Conservation (phyloP, 2,329 filamentous ascomycete species). For the Orbilia ellipsospora region DNA sequence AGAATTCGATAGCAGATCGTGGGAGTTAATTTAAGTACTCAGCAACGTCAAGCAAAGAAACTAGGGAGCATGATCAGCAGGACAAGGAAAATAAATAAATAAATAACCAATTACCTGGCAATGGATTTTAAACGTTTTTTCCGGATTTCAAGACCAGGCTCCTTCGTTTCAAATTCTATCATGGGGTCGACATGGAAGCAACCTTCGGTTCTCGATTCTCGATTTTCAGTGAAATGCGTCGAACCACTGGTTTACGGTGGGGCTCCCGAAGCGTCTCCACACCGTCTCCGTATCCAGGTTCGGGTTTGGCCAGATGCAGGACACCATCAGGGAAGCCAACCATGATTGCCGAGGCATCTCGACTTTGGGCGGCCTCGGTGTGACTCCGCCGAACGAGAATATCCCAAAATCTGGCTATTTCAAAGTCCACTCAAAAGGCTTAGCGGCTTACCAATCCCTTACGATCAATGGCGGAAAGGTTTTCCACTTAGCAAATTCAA, state of each 20-base stretch:
- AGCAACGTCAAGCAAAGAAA: neutral
- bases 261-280: constrained; percentile 54
- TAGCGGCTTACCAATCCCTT: neutral
- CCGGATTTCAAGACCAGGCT: constrained; percentile 34
- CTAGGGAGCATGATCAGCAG: neutral
- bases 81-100: too few relatives aligned
- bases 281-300: constrained; percentile 12
- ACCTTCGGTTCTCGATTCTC: constrained; percentile 29
- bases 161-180: constrained; percentile 24
- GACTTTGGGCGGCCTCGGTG: constrained; percentile 7
- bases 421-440: neutral
- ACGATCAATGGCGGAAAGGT: neutral
- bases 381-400: constrained; percentile 31
- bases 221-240: constrained; percentile 18
- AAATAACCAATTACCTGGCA: constrained; percentile 12
- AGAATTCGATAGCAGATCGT: too few relatives aligned
- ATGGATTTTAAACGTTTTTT: constrained; percentile 25
- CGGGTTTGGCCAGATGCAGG: constrained; percentile 11
- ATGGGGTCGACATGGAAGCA: constrained; percentile 13
- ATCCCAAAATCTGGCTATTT: constrained; percentile 42
- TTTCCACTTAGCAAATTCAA: neutral
- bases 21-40: too few relatives aligned
- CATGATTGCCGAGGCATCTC: constrained; percentile 1
- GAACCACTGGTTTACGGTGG: constrained; percentile 52
- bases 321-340: constrained; percentile 8